Base-by-base conservation (phyloP, 352 stramenopile genomes). In the Phytophthora fragariaefolia region DNA sequence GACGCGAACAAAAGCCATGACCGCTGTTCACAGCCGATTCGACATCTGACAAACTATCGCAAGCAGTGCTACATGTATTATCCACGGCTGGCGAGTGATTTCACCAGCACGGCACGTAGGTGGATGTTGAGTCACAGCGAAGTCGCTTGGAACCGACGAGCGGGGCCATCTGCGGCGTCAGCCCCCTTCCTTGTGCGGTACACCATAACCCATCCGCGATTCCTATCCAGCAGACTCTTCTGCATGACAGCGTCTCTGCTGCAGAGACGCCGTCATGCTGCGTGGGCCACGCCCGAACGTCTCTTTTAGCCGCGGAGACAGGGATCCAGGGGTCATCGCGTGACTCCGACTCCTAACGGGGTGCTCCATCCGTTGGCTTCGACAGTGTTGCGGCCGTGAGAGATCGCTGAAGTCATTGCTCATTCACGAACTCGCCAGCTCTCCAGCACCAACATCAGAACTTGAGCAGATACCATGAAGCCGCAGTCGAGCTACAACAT, bases 401-500 rank as follows among this genome's bases (percentile, higher is more conserved):
- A 47, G n/a, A 20, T 46, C 28, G 13, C 40, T 40, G 30, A 13
- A 24, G n/a, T 13, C 23, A 22, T 6, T 6, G 6, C 24, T 59
- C 58, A 73, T 56, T 73, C 65, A 22, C 28, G 36, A 73, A 69
- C 64, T 69, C 42, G 18, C 58, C 64, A 54, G 15, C 58, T 58
- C 32, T 27, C 20, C 32, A 57, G 46, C 22, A 64, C 26, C 45
- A 24, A 6, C 28, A 50, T 15, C 34, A 58, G 15, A 13, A 24
- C 66, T 73, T 36, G 73, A 77, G 38, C 22, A 26, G 42, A 7
- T n/a, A 49, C 18, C 59, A 83, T 84, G 51, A 63, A 74, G 42
- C 82, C 73, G n/a, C 78, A 87, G 58, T 30, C 64, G 8, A 57
- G 40, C 12, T 87, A 84, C 51, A 57, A 75, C 51, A 84, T 87